Evolutionary conservation across 768 basidiomycete species (phyloP), one percentile per base, ranked within the genome.

Genomic region (Mycena galericulata): DNA sequence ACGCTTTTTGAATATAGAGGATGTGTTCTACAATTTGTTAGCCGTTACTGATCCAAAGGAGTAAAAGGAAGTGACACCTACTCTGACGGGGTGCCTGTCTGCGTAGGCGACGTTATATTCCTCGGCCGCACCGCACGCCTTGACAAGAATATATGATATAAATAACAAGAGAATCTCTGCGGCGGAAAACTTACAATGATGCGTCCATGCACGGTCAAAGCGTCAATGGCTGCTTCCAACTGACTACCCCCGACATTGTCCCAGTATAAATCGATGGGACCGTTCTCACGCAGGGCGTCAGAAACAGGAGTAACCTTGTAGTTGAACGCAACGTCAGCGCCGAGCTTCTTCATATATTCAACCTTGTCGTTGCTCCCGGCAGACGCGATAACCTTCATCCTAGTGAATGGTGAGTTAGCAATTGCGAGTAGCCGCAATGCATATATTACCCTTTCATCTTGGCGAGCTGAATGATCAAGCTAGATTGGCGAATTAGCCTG

Each of bases 351-450:
- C 73, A 90, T 68, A 62, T 81, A 89, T 10, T 76, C 75, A 4
- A 91, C 86, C 76, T 92, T 91, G 41, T 88, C 86, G 27, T 89
- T 87, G 0, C 85, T 84, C 2, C 91, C 88, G 0, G 88, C 87
- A 0, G 87, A 88, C 0, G 84, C 87, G 65, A 92, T 87, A 30
- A 90, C 89, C 69, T 86, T 88, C n/a, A 78, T 66, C 22, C 77
- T 77, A n/a, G 3, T 22, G 8, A 17, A n/a, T 40, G 40, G 17
- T 30, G 17, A 8, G 47, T 4, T 32, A 50, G 30, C 30, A 17
- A 7, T 15, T 20, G 22, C 7, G 3, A 32, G 32, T 8, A 47
- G n/a, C 8, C 27, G 32, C 24, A 29, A 36, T 24, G n/a, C 11
- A 9, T 55, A 6, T 29, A n/a, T 27, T 0, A 68, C 66, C 82